Evolutionary conservation across 1,284 basidiomycete species (phyloP).

Genomic region (Microbotryum intermedium): DNA sequence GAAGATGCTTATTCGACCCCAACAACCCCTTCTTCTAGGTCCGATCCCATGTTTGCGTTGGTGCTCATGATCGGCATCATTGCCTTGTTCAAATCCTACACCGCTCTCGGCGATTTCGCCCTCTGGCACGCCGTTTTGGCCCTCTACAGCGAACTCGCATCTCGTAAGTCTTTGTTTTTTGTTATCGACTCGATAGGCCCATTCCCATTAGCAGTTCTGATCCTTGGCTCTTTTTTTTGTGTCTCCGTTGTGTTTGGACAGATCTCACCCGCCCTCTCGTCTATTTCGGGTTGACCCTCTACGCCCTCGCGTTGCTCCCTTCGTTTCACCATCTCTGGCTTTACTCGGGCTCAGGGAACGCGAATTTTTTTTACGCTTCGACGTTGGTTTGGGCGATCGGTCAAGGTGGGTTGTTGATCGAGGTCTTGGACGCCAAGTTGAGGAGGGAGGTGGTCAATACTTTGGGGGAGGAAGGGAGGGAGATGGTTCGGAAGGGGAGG

Average conservation of each 20-base stretch:
- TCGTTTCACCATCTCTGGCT: conserved; percentile 91
- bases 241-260: conserved; percentile 42
- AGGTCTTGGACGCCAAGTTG: conserved; percentile 16
- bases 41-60: conserved; percentile 73
- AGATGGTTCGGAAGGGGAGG: conserved; percentile 6
- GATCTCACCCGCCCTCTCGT: conserved; percentile 82
- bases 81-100: conserved; percentile 84
- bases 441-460: conserved; percentile 4
- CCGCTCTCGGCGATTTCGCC: conserved; percentile 77
- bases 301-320: conserved; percentile 77
- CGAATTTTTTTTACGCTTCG: conserved; percentile 96
- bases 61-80: conserved; percentile 70
- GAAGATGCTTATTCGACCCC: neutral
- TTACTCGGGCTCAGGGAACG: conserved; percentile 83
- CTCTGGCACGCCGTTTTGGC: conserved; percentile 71
- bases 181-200: neutral
- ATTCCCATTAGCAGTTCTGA: neutral
- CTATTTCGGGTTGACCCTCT: conserved; percentile 70
- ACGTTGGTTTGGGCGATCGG: conserved; percentile 70
- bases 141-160: conserved; percentile 73
- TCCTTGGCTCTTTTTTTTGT: neutral
- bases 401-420: conserved; percentile 17
- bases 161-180: conserved; percentile 52
- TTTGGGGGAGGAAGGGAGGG: conserved; percentile 9
- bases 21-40: conserved; percentile 28